Base-by-base conservation (phyloP, 176 grass and related monocot genomes). In the Avena eriantha region DNA sequence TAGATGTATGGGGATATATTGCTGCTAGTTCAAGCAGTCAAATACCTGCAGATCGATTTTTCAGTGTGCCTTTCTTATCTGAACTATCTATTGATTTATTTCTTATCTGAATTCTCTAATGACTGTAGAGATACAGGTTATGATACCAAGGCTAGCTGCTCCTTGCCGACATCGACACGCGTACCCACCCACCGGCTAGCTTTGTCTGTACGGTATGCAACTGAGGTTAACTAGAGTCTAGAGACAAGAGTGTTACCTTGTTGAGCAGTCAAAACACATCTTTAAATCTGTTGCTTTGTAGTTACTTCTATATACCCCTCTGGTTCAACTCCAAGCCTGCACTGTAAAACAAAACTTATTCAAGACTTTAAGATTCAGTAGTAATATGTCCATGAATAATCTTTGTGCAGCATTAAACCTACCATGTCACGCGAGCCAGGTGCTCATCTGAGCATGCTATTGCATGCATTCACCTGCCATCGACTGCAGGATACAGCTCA, bases 401-500 rank as follows among this genome's bases (percentile, higher is more conserved):
- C 21, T 2, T 8, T 39, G 22, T 3, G 47, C 24, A 13, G 13
- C 1, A 41, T 18, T 71, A 35, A 34, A 11, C 15, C 19, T 58
- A 78, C 63, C 22, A 47, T 83, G 60, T 15, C 7, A 78, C 13
- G 56, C 3, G 10, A 69, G 50, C 10, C 7, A 58, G 14, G 41
- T 77, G 11, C 23, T 77, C 24, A 48, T 70, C 29, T 23, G 53
- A 4, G 45, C 8, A 18, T 36, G 64, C 21, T 66, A 43, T 13
- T 81, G 14, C 19, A 58, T 77, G 76, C 24, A 23, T 74, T 69
- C 49, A 77, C 41, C 61, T 58, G 22, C 2, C 23, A 56, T 50
- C 24, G 63, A 19, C 56, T 67, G 48, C 71, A 77, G 34, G 69
- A 16, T 67, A 76, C 47, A 87, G 69, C 46, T 82, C 46, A 87